Evolutionary conservation across 2,329 filamentous ascomycete species (phyloP).

Genomic region (Massarina eburnea): DNA sequence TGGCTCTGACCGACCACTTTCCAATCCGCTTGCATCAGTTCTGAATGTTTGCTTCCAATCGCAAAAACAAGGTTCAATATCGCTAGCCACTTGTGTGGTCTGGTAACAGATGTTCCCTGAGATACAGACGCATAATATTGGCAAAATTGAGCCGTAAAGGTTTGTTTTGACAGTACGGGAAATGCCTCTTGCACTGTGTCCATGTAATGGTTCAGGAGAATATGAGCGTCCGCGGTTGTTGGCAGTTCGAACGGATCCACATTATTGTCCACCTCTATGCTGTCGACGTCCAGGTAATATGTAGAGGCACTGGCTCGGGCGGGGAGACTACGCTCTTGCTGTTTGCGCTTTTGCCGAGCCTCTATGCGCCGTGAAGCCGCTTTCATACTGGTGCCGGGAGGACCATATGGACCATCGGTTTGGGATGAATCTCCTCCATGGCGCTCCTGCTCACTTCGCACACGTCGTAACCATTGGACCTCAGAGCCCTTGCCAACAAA

Average conservation of each 20-base stretch:
- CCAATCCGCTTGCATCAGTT: conserved; percentile 25
- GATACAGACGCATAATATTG: conserved; percentile 15
- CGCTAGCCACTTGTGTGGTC: conserved; percentile 26
- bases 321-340: conserved; percentile 9
- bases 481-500: conserved; percentile 39
- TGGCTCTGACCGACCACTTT: conserved; percentile 35
- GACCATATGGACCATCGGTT: conserved; percentile 15
- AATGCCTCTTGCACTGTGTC: conserved; percentile 37
- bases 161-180: conserved; percentile 24
- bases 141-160: conserved; percentile 14
- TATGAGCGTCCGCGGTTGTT: conserved; percentile 29
- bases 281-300: conserved; percentile 41
- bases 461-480: conserved; percentile 35
- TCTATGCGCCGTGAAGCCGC: background rate
- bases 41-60: conserved; percentile 39
- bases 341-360: background rate
- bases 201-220: conserved; percentile 40
- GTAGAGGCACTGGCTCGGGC: conserved; percentile 23
- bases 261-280: conserved; percentile 23
- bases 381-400: conserved; percentile 2
- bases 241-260: conserved; percentile 38
- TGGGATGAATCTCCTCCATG: conserved; percentile 12
- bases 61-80: conserved; percentile 45
- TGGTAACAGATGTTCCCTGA: conserved; percentile 8
- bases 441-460: conserved; percentile 24